Evolutionary conservation across 352 stramenopile genomes (phyloP), one percentile per base, ranked within the genome.

Genomic region (Phytophthora chlamydospora): DNA sequence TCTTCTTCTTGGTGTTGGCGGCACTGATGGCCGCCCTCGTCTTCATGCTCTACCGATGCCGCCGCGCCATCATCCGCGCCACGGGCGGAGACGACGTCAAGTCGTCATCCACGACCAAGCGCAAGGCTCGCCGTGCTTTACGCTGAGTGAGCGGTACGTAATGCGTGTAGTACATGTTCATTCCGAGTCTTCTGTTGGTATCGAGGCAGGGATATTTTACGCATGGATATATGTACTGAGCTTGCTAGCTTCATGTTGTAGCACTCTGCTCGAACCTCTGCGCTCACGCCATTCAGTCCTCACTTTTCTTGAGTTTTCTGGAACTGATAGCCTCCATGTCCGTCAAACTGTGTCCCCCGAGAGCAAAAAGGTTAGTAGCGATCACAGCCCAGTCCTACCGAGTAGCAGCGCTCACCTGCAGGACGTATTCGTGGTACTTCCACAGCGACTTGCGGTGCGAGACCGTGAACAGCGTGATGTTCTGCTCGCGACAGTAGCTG

Each of bases 381-480:
- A 58, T 9, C 40, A 54, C 40, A 3, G 21, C 21, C 21, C 33
- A 58, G 45, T 10, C n/a, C 11, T 16, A 17, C 19, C 33, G n/a
- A n/a, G n/a, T 40, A 53, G 12, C 70, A 48, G 72, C 42, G 50
- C 40, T 36, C 54, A 91, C 77, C 63, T 77, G 77, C 19, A 89
- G 74, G n/a, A 89, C 77, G 62, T 85, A 86, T 67, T 90, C 81
- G 71, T 96, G 89, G 66, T 95, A 91, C 54, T 83, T 85, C 85
- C 86, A 94, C 8, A 96, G 59, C 65, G 81, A 91, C 58, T 90
- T 89, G 58, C 89, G 81, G 63, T 96, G 88, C 46, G 85, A 93
- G 21, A 96, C 88, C 16, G 88, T 96, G 63, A 96, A 93, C 32
- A 95, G 74, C 50, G 88, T 97, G 64, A 97, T 96, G 68, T 89